Base-by-base conservation (phyloP, 2,329 filamentous ascomycete genomes). In the Rhynchosporium agropyri region DNA sequence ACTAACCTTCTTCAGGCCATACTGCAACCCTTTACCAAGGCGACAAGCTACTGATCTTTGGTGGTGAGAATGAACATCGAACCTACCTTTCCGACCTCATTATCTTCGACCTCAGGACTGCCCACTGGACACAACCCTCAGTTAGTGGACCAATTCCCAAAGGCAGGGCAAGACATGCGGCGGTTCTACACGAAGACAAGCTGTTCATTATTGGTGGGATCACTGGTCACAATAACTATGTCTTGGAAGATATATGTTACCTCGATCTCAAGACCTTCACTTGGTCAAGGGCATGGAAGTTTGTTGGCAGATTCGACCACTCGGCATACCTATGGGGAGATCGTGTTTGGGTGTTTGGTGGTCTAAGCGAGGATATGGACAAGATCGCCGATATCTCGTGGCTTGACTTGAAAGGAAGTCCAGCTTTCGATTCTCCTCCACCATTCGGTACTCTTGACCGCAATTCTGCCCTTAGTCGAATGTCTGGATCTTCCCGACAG, bases 181-280 rank as follows among this genome's bases (percentile, higher is more conserved):
- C 95, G 10, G 72, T 97, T 29, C 85, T 99, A 38, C 90, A 98
- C 74, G 93, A 99, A 73, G 94, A 99, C 78, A 98, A 97, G 74
- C 81, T 99, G 8, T 99, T 97, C 74, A 89, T 99, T 65, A 88
- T 96, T 63, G 95, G 95, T 62, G 95, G 95, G n/a, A 91, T 98
- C 70, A 96, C 92, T 4, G 94, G 93, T 2, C 90, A 94, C 69
- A 92, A 95, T 69, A 97, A 92, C 73, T 89, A 91, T 70, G 93
- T 98, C 29, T 81, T 98, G 55, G 94, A 98, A 74, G 95, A 99
- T 74, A 92, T 99, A 57, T 97, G 92, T 79, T 99, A 96, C 73
- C 84, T 99, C 55, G 95, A 99, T 74, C 81, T 99, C 53, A 97
- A 96, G 79, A 98, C 95, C 1, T 97, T 92, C 82, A 97, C 93